phyloP scores from a whole-genome alignment of 1,139 yeast genomes.

The Nematodospora anomalae region DNA sequence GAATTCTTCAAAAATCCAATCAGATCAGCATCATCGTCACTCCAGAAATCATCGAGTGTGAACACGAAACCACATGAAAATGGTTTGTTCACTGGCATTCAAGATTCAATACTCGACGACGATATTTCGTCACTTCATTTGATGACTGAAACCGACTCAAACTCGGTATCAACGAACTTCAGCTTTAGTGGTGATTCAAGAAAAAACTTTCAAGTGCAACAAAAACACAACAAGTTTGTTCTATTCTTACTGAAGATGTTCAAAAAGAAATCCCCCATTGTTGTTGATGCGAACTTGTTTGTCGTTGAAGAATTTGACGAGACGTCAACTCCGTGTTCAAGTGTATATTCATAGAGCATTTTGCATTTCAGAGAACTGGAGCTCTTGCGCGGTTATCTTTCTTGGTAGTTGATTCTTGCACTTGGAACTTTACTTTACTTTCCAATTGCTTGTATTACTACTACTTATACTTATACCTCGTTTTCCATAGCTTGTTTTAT shows the following conservation, averaged over 20 bases:
- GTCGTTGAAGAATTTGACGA: background rate
- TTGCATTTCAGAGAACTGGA: too few species aligned
- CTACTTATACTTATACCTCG: slow-evolving; percentile 15
- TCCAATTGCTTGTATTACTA: slow-evolving; percentile 1
- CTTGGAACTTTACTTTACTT: background rate
- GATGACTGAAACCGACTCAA: background rate
- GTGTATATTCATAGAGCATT: background rate
- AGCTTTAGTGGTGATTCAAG: slow-evolving; percentile 4
- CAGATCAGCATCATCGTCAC: background rate
- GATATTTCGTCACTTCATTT: background rate
- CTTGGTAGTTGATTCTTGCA: background rate
- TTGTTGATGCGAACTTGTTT: background rate
- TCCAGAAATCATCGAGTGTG: background rate
- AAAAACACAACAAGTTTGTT: background rate
- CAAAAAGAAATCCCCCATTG: background rate
- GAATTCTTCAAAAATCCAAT: background rate
- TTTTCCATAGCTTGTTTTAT: slow-evolving; percentile 61
- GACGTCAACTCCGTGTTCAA: background rate
- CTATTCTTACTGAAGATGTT: background rate
- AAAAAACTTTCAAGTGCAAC: slow-evolving; percentile 1
- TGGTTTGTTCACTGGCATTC: background rate
- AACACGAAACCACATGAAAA: background rate
- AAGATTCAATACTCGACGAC: background rate
- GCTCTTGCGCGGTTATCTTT: too few species aligned
- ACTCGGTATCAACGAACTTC: background rate